Evolutionary conservation across 208 protist genomes (phyloP).

Genomic region (Balamuthia mandrillaris): DNA sequence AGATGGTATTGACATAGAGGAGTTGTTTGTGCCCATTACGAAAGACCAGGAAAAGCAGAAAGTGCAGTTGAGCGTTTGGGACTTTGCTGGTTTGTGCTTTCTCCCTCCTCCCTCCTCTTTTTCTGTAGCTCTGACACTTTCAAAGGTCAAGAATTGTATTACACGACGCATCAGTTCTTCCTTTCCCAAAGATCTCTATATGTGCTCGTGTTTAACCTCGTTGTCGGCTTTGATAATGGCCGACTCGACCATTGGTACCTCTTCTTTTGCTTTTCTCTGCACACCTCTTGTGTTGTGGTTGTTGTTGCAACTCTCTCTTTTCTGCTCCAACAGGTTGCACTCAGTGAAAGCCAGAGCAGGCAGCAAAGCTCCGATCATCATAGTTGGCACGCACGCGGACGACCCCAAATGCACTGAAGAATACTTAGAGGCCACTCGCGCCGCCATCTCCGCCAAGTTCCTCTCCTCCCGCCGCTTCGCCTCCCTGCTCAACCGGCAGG

Average conservation of each 20-base stretch:
- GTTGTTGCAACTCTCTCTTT: not conserved
- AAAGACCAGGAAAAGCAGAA: not conserved
- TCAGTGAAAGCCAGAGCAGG: not conserved
- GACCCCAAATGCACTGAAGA: not conserved
- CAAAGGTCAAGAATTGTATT: constrained; percentile 29
- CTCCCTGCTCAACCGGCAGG: not conserved
- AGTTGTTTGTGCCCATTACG: not conserved
- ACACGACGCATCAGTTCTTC: constrained; percentile 37
- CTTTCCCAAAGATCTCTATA: constrained; percentile 20
- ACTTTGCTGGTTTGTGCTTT: constrained; percentile 11
- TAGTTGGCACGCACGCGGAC: constrained; percentile 20
- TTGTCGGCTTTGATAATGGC: not conserved
- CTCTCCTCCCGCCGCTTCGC: not conserved
- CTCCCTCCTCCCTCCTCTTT: not conserved
- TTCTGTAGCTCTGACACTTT: not conserved
- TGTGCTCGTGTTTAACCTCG: constrained; percentile 25
- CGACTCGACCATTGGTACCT: constrained; percentile 17
- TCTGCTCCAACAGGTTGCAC: not conserved
- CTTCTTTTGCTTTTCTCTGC: not conserved
- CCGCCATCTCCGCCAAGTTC: not conserved
- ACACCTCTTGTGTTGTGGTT: not conserved
- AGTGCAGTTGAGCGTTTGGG: not conserved
- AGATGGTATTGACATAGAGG: not conserved
- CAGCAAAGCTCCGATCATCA: constrained; percentile 11
- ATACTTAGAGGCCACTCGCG: constrained; percentile 7